Evolutionary conservation across 768 basidiomycete species (phyloP), one percentile per base, ranked within the genome.

Genomic region (Boletus speciosus): DNA sequence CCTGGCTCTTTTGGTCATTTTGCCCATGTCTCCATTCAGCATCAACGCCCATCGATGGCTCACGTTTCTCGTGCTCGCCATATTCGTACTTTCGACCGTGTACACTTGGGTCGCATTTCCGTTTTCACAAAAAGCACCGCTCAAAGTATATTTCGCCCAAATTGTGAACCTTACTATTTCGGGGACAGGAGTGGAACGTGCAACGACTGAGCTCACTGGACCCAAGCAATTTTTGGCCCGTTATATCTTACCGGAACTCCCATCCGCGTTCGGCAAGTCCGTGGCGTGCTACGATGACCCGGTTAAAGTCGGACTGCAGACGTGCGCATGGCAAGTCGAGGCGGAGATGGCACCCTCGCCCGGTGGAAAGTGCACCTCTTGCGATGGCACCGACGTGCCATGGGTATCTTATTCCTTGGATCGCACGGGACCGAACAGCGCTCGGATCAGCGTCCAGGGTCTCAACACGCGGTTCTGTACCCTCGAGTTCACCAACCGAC

Each of bases 61-160:
- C 29, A 74, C 73, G 6, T 11, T 70, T 16, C 35, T 72, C 35
- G 62, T 76, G 9, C 51, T 81, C 23, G 35, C 74, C 9, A 39
- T 81, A 6, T 78, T 84, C 57, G 45, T 79, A 11, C 37, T 76
- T 9, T 72, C 76, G 14, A 79, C 78, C 0, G 49, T 71, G 12
- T 83, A 76, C 60, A 66, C 71, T 48, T 74, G 76, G 65, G 52
- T 76, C 6, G 72, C 67, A 7, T 83, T 83, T 70, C 89, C 89
- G 0, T 91, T 92, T 73, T 79, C 80, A 15, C 69, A 74, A 38
- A 66, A 78, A 21, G 67, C 78, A 5, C 88, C 88, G 0, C 70
- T 90, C 62, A 90, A 88, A 58, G 69, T 90, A 1, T 88, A 76
- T 68, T 92, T 90, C 76, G 76, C 77, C 46, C 90, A 91, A 64